Evolutionary conservation across 495 filamentous ascomycete genomes (phyloP).

Genomic region (Hamigera avellanea): DNA sequence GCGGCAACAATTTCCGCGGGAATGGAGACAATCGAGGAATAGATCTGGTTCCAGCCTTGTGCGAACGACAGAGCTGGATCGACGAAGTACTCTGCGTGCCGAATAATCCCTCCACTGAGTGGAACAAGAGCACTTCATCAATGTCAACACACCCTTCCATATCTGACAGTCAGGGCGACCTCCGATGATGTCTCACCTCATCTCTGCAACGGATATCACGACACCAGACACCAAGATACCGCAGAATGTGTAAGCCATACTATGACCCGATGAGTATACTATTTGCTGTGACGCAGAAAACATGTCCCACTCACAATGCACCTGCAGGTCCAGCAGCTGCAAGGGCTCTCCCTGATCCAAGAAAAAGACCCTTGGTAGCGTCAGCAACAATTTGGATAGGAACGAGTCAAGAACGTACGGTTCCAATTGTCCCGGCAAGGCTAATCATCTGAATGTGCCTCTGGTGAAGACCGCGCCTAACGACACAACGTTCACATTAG

Average conservation of each 20-base stretch:
- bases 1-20: conserved; percentile 29
- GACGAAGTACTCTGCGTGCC: conserved; percentile 14
- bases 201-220: conserved; percentile 13
- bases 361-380: conserved; percentile 10
- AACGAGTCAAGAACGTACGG: no score
- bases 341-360: conserved; percentile 43
- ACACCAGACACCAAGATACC: conserved; percentile 12
- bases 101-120: conserved; percentile 16
- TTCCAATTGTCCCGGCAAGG: conserved; percentile 30
- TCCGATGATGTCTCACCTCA: no score
- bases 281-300: no score
- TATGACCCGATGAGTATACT: no score
- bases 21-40: conserved; percentile 22
- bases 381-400: background rate
- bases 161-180: no score
- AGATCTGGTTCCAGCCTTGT: conserved; percentile 18
- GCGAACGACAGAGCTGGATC: conserved; percentile 21
- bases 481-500: background rate
- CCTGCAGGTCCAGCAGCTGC: conserved; percentile 49
- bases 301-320: no score
- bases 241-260: conserved; percentile 15
- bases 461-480: conserved; percentile 16
- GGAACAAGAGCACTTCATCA: conserved; percentile 15
- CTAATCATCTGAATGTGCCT: conserved; percentile 35
- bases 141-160: no score